Base-by-base conservation (phyloP, 768 basidiomycete genomes). In the Agaricus sinodeliciosus region DNA sequence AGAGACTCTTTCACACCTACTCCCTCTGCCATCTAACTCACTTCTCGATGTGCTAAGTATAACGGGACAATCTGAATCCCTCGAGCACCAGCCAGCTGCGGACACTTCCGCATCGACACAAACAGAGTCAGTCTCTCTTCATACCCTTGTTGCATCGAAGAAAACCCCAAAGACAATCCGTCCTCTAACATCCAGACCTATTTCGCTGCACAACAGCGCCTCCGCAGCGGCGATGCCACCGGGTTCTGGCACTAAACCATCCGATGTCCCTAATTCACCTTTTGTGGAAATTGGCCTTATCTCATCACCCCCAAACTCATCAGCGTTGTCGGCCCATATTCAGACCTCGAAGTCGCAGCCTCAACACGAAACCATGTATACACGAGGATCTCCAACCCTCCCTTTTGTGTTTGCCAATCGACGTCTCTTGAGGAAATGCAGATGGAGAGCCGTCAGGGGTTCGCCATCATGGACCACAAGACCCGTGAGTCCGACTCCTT, bases 21-120 rank as follows among this genome's bases (percentile, higher is more conserved):
- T 51, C 28, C 50, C 50, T 5, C 43, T 37, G 18, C 31, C 31
- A 9, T 40, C 43, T 18, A 46, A 39, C n/a, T 47, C 51, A 2
- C 37, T 53, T 11, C 36, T 53, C 16, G 36, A 46, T 19, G 51
- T 53, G 9, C 31, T 53, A 9, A 53, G 41, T 7, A n/a, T 45
- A 1, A 28, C 36, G 9, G 9, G 31, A 12, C n/a, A 9, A 31
- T 3, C 16, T 31, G 37, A 11, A 22, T 34, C 51, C 15, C 25
- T 42, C 25, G 13, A 27, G 5, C 15, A 35, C 15, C 13, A 34
- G 28, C 12, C 15, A 9, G 3, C 12, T 22, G 22, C 22, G 28
- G 8, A 22, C 6, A 15, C 4, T 26, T 28, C 25, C 4, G 3
- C 42, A 9, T 16, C 19, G 42, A 43, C 12, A 19, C 11, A 22